phyloP scores from a whole-genome alignment of 2,329 filamentous ascomycete species.

The Dactylellina cionopaga region DNA sequence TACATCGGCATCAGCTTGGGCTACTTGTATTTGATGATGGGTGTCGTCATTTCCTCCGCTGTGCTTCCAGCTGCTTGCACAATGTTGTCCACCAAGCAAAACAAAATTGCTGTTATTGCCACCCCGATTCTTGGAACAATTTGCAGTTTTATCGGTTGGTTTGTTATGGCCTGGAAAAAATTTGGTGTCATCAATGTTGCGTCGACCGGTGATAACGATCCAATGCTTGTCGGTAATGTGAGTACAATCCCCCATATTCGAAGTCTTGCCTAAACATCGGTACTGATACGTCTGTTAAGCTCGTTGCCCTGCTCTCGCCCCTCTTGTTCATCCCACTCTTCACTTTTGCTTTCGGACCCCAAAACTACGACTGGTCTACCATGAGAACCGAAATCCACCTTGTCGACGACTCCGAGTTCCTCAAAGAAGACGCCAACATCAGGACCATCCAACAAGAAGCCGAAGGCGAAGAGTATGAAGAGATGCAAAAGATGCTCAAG shows the following conservation, averaged over 20 bases:
- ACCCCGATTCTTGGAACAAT: conserved; percentile 75
- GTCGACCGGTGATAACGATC: conserved; percentile 72
- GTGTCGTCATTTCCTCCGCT: conserved; percentile 85
- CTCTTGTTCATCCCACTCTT: conserved; percentile 78
- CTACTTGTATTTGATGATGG: conserved; percentile 90
- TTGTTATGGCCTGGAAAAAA: conserved; percentile 77
- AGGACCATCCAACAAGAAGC: conserved; percentile 66
- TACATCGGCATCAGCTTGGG: conserved; percentile 85
- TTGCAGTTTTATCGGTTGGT: conserved; percentile 78
- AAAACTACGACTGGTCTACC: conserved; percentile 85
- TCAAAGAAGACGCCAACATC: conserved; percentile 48
- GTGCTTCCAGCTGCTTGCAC: conserved; percentile 84
- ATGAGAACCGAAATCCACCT: conserved; percentile 79
- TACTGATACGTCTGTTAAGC: conserved; percentile 66
- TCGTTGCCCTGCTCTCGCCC: conserved; percentile 81
- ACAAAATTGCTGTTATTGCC: conserved; percentile 76
- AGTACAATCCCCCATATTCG: conserved; percentile 3
- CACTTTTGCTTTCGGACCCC: conserved; percentile 74
- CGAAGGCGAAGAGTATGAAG: conserved; percentile 48
- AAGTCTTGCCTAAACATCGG: no score
- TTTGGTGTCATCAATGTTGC: conserved; percentile 75
- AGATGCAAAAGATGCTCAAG: conserved; percentile 59
- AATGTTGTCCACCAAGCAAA: conserved; percentile 82
- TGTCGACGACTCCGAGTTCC: conserved; percentile 76
- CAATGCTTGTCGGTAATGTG: conserved; percentile 51